Base-by-base conservation (phyloP, 192 early-diverging fungal genomes). In the Backusella morwellensis region DNA sequence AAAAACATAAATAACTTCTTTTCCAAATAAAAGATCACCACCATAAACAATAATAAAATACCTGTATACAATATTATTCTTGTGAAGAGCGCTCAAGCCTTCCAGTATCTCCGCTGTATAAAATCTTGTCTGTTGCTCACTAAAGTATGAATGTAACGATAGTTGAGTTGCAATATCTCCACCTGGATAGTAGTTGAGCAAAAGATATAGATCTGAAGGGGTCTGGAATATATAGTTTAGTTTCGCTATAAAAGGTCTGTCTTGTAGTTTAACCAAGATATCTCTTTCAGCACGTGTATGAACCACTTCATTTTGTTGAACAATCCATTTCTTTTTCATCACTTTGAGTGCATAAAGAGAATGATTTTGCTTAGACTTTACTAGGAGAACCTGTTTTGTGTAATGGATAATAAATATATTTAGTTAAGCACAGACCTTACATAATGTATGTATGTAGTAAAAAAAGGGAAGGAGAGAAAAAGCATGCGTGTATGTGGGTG, bases 341-440 rank as follows among this genome's bases (percentile, higher is more conserved):
- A 92, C 89, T 75, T 95, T 95, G 86, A 95, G 88, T 23, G 94
- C 94, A 76, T 92, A 93, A 19, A 95, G 88, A 44, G 91, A 87
- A 68, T 86, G 83, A 2, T 92, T 94, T 69, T 92, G 91, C 75
- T 90, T 91, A 56, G 94, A 92, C 23, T 90, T 81, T 69, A 93
- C 93, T n/a, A 78, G 63, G 40, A 78, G 66, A 6, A 78, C 77
- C 77, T 78, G 36, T 67, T 32, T 36, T 40, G 34, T 72, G 12
- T 47, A 17, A 56, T 56, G n/a, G 9, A 56, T 56, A 23, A 23
- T 56, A 56, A 23, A 56, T 19, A 14, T 17, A 44, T 44, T 56
- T 56, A 56, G 54, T 56, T 11, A 56, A 56, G 54, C 54, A 56
- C 54, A 56, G 54, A 56, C 54, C 54, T 56, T 56, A 26, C n/a